A percentile compares a stretch with the other conserved stretches of the same genome.
Evolutionary conservation across 805 yeast genomes (phyloP).

Genomic region (Yarrowia hollandica): DNA sequence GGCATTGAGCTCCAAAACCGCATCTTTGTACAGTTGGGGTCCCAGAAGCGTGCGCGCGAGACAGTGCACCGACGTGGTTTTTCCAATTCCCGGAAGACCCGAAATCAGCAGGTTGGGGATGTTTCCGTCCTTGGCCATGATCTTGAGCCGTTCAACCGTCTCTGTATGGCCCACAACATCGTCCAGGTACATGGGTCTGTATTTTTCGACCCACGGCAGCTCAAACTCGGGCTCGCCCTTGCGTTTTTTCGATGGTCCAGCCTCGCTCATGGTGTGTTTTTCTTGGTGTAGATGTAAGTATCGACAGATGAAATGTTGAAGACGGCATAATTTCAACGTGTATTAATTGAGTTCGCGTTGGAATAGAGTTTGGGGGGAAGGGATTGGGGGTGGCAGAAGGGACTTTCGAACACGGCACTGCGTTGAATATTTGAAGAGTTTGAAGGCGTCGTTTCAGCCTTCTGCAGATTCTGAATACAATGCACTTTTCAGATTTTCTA

Average conservation of each 20-base stretch:
- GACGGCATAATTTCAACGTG: slow-evolving; percentile 10
- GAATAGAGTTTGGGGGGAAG: not conserved
- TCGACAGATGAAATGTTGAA: too few relatives aligned
- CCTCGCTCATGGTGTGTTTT: slow-evolving; percentile 13
- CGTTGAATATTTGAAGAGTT: too few relatives aligned
- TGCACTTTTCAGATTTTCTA: too few relatives aligned
- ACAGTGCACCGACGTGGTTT: slow-evolving; percentile 91
- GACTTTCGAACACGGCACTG: too few relatives aligned
- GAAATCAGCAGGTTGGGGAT: slow-evolving; percentile 95
- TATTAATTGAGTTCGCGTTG: slow-evolving; percentile 15
- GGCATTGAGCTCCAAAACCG: slow-evolving; percentile 90
- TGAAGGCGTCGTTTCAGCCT: too few relatives aligned
- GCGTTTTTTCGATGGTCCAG: slow-evolving; percentile 27
- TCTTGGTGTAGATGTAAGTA: not conserved
- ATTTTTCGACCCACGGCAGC: slow-evolving; percentile 79
- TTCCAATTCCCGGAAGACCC: slow-evolving; percentile 96
- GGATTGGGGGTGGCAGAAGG: not conserved
- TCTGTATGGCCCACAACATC: slow-evolving; percentile 95
- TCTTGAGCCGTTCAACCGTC: slow-evolving; percentile 76
- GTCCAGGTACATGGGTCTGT: slow-evolving; percentile 73
- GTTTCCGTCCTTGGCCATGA: slow-evolving; percentile 89
- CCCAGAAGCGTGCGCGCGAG: slow-evolving; percentile 84
- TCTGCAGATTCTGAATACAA: too few relatives aligned
- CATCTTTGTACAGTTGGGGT: slow-evolving; percentile 61
- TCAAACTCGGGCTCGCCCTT: slow-evolving; percentile 24